These are phyloP conservation scores for Ilyonectria destructans DNA, from an alignment of 2,329 filamentous ascomycete genomes.

Conservation along the genomic window DNA sequence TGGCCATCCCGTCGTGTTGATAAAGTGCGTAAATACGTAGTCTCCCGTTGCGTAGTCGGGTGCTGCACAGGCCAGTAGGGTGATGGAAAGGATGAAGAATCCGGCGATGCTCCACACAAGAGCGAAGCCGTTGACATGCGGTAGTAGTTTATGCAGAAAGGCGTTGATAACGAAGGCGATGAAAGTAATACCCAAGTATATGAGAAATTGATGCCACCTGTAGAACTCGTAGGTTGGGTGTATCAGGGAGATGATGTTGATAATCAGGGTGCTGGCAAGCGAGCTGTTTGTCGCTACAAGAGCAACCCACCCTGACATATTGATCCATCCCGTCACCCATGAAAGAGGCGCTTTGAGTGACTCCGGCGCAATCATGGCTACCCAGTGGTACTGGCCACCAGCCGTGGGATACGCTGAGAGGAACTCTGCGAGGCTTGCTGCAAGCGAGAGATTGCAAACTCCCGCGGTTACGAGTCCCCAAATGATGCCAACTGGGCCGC, in stretches of 20 bases:
- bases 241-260: constrained; percentile 76
- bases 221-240: constrained; percentile 70
- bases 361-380: constrained; percentile 60
- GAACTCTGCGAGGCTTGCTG: constrained; percentile 79
- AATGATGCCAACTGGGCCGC: constrained; percentile 74
- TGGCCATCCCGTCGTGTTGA: constrained; percentile 54
- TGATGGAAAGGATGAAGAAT: constrained; percentile 79
- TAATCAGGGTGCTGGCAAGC: constrained; percentile 76
- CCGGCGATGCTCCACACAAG: constrained; percentile 80
- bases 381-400: constrained; percentile 81
- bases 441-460: constrained; percentile 62
- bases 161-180: constrained; percentile 52
- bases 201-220: constrained; percentile 80
- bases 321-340: constrained; percentile 71
- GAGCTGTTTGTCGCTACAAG: constrained; percentile 79
- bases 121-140: constrained; percentile 73
- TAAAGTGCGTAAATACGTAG: constrained; percentile 53
- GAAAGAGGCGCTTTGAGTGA: constrained; percentile 46
- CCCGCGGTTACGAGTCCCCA: constrained; percentile 68
- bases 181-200: constrained; percentile 51
- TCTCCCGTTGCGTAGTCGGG: constrained; percentile 67
- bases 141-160: constrained; percentile 52
- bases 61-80: constrained; percentile 75
- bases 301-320: constrained; percentile 76
- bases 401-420: constrained; percentile 74